phyloP scores from a whole-genome alignment of 2,329 filamentous ascomycete species.

The Ophiostoma fasciatum region DNA sequence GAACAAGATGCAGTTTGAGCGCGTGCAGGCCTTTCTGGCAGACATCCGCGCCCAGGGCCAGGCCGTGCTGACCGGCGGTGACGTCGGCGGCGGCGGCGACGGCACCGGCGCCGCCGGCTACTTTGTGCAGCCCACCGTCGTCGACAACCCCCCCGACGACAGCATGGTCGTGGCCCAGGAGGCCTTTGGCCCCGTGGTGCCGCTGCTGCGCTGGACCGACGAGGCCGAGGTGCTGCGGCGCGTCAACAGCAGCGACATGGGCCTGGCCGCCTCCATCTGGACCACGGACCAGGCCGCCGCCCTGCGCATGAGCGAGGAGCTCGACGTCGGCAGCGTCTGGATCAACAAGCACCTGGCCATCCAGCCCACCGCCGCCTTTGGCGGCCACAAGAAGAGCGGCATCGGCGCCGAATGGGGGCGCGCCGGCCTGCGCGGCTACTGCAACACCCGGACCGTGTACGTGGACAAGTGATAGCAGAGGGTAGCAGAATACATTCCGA shows the following conservation, averaged over 20 bases:
- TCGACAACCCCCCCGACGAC: conserved; percentile 41
- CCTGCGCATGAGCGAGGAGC: conserved; percentile 26
- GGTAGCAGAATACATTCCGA: no score
- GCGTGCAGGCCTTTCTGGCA: conserved; percentile 34
- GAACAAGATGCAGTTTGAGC: conserved; percentile 43
- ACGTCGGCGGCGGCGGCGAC: conserved; percentile 13
- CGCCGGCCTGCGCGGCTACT: conserved; percentile 18
- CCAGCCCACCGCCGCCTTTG: conserved; percentile 25
- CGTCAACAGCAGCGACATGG: conserved; percentile 32
- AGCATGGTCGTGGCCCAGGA: conserved; percentile 41
- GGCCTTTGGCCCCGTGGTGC: conserved; percentile 30
- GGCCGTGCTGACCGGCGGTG: conserved; percentile 29
- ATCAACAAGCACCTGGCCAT: conserved; percentile 31
- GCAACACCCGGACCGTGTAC: conserved; percentile 12
- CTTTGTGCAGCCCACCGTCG: conserved; percentile 42
- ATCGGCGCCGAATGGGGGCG: conserved; percentile 28
- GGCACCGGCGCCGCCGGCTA: conserved; percentile 26
- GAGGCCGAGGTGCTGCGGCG: conserved; percentile 29
- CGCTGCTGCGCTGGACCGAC: conserved; percentile 26
- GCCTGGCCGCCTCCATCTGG: conserved; percentile 39
- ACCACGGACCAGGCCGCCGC: conserved; percentile 30
- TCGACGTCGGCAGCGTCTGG: conserved; percentile 39
- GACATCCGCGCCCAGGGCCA: conserved; percentile 32
- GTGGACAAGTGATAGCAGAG: no score
- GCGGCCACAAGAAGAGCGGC: conserved; percentile 35